Base-by-base conservation (phyloP, 768 basidiomycete species). In the Collybia nuda region DNA sequence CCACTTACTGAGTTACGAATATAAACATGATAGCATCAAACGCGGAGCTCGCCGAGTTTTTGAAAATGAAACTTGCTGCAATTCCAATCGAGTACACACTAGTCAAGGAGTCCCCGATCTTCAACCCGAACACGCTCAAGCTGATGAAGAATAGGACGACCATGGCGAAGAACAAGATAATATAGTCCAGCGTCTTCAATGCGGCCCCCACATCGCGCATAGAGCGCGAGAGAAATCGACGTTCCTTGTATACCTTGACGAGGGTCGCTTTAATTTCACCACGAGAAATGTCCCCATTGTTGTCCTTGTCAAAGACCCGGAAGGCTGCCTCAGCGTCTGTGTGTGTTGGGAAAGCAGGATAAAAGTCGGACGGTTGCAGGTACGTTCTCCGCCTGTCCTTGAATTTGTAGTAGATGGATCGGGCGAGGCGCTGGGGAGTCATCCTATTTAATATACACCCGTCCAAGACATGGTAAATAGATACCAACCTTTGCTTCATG, bases 21-120 rank as follows among this genome's bases (percentile, higher is more conserved):
- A 90, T 65, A 63, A 92, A 88, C 78, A 90, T 85, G 59, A 90
- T 85, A 22, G 88, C 77, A 65, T 90, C 88, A 59, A 92, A 92
- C 15, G 84, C 84, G 47, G 69, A 77, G 53, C 84, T 82, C 18
- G 88, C 85, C 4, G 88, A 67, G 55, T 74, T 80, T 71, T 88
- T 90, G 76, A 92, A 92, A 56, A 92, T 77, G 59, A 92, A 92
- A 62, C 87, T 89, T 8, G 81, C 81, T 5, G 85, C 90, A 51
- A 92, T 80, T 11, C 73, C 80, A 57, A 90, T 61, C 15, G 88
- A 77, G 64, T 90, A 91, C 54, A 89, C 70, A 63, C 86, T 87
- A 35, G 86, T 82, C 65, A 90, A 58, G 23, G 82, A 84, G 50
- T 75, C 71, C n/a, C 77, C 78, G 29, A 90, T 70, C 37, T 84